phyloP scores from a whole-genome alignment of 306 rosid genomes.

The Inga leiocalycina region DNA sequence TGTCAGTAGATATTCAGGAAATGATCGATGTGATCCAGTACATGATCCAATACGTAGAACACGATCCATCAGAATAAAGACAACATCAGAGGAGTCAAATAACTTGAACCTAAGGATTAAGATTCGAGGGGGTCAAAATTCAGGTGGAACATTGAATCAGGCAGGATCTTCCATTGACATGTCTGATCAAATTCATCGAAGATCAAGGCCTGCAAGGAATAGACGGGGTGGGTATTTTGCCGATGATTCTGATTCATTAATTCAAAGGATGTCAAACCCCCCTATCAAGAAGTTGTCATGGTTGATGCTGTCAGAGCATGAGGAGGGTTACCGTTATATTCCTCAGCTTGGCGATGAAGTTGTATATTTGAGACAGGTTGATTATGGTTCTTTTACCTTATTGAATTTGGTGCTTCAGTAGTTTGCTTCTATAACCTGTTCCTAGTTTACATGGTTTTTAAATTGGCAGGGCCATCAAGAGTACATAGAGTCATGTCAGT shows the following conservation, averaged over 20 bases:
- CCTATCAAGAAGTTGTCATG: slow-evolving; percentile 64
- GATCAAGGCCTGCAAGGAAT: slow-evolving; percentile 58
- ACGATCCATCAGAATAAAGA: slow-evolving; percentile 58
- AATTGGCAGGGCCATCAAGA: slow-evolving; percentile 80
- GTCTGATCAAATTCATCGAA: slow-evolving; percentile 45
- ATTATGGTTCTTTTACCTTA: slow-evolving; percentile 6
- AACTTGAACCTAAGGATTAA: slow-evolving; percentile 40
- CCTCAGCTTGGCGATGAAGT: slow-evolving; percentile 96
- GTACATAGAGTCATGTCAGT: slow-evolving; percentile 39
- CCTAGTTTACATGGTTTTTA: slow-evolving; percentile 19
- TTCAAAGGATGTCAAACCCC: slow-evolving; percentile 44
- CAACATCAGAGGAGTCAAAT: slow-evolving; percentile 47
- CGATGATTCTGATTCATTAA: slow-evolving; percentile 38
- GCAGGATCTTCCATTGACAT: slow-evolving; percentile 45
- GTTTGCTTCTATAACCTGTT: slow-evolving; percentile 29
- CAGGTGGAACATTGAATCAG: slow-evolving; percentile 40
- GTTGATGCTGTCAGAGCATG: slow-evolving; percentile 72
- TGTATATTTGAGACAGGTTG: slow-evolving; percentile 82
- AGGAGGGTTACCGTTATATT: slow-evolving; percentile 71
- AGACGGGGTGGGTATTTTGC: slow-evolving; percentile 35
- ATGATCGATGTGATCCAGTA: slow-evolving; percentile 35
- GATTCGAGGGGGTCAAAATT: slow-evolving; percentile 45
- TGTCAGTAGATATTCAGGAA: slow-evolving; percentile 33
- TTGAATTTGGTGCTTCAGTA: neutral
- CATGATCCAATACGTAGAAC: slow-evolving; percentile 54